These are phyloP conservation scores for Solanum sparsipilum DNA, from an alignment of 257 asterid genomes.

Conservation along the genomic window DNA sequence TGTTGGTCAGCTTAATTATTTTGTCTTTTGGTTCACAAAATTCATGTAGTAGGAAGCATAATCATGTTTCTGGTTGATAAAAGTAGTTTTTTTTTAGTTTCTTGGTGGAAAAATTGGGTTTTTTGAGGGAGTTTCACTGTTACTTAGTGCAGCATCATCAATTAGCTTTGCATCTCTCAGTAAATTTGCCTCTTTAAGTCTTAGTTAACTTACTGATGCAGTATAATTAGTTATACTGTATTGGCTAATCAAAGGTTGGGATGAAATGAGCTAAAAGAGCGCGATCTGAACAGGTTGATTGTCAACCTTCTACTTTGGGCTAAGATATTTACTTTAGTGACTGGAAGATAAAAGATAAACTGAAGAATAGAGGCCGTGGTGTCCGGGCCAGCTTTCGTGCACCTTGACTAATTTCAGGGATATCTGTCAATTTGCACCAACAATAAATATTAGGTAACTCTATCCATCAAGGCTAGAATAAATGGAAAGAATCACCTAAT, in stretches of 20 bases:
- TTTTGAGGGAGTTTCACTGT: background rate
- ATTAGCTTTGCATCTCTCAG: background rate
- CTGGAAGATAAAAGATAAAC: background rate
- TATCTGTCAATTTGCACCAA: background rate
- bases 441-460: background rate
- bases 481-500: background rate
- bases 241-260: background rate
- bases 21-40: background rate
- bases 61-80: background rate
- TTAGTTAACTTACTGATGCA: background rate
- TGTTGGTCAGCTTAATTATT: background rate
- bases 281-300: background rate
- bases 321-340: background rate
- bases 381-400: background rate
- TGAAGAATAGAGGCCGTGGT: no score
- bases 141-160: background rate
- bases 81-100: background rate
- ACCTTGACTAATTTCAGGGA: background rate
- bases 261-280: background rate
- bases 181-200: background rate
- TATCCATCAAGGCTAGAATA: background rate
- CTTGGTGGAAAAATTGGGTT: background rate
- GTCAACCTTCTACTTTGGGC: background rate
- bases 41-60: background rate
- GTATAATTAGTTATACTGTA: background rate